These are phyloP conservation scores for Geotrichum carabidarum DNA, from an alignment of 1,139 yeast genomes.

Conservation along the genomic window DNA sequence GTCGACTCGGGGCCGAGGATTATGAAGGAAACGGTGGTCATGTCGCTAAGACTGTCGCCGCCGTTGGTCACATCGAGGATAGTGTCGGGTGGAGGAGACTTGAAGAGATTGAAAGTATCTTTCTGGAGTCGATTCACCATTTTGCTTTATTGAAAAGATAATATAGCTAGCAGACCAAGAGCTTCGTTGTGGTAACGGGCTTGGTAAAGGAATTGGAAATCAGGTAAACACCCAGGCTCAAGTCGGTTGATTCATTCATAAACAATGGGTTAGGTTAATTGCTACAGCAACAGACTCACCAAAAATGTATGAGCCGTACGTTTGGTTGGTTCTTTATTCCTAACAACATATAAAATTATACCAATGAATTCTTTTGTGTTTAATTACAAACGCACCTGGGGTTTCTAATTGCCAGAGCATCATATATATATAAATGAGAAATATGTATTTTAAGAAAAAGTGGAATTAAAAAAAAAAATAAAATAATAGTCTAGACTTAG, in stretches of 20 bases:
- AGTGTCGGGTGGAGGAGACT: conserved; percentile 23
- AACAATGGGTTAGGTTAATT: no score
- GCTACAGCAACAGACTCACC: no score
- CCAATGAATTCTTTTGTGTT: background rate
- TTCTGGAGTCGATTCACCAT: conserved; percentile 20
- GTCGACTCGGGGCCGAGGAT: conserved; percentile 54
- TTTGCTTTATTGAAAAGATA: background rate
- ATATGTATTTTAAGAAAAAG: conserved; percentile 1
- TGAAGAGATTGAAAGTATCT: conserved; percentile 20
- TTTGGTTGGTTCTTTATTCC: no score
- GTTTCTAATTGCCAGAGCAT: background rate
- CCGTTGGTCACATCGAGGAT: conserved; percentile 14
- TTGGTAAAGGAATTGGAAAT: no score
- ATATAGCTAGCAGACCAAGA: no score
- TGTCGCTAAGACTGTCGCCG: conserved; percentile 14
- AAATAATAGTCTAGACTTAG: conserved; percentile 7
- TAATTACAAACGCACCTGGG: background rate
- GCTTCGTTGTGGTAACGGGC: no score
- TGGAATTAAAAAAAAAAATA: conserved; percentile 1
- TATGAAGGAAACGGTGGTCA: conserved; percentile 13
- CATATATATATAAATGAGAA: background rate
- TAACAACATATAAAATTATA: no score
- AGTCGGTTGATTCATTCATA: no score
- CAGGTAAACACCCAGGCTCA: no score
- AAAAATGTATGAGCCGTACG: no score